phyloP scores from a whole-genome alignment of 176 grass and related monocot genomes.

The Avena atlantica region DNA sequence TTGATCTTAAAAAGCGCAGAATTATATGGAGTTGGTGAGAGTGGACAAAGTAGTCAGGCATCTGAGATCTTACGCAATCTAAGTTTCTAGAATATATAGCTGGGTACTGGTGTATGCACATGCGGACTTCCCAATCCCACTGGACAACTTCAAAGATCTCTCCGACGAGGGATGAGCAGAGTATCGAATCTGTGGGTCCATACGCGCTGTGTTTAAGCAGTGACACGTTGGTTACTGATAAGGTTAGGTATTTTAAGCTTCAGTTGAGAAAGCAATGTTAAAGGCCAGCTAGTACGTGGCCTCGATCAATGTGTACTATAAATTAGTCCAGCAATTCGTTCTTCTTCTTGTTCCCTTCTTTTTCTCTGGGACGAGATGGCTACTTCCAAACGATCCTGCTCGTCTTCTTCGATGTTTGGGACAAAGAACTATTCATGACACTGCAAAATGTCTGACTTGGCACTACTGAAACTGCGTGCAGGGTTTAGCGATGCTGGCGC shows the following conservation, averaged over 20 bases:
- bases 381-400: background rate
- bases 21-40: background rate
- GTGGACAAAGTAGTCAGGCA: background rate
- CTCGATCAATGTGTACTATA: background rate
- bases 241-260: too few relatives aligned
- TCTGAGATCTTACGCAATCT: background rate
- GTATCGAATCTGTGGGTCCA: too few relatives aligned
- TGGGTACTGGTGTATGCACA: background rate
- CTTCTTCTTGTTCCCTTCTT: background rate
- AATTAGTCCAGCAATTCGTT: background rate
- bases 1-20: background rate
- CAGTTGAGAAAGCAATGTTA: too few relatives aligned
- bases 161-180: too few relatives aligned
- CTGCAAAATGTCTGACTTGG: background rate
- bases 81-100: background rate
- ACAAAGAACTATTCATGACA: background rate
- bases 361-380: too few relatives aligned
- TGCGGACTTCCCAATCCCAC: background rate
- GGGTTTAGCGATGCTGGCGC: slow-evolving; percentile 52
- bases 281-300: too few relatives aligned
- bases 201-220: too few relatives aligned
- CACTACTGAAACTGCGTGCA: slow-evolving; percentile 23
- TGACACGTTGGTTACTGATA: too few relatives aligned
- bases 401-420: background rate
- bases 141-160: too few relatives aligned